Conservation (phyloP, 495 filamentous ascomycete genomes). For the Daldinia vernicosa region DNA sequence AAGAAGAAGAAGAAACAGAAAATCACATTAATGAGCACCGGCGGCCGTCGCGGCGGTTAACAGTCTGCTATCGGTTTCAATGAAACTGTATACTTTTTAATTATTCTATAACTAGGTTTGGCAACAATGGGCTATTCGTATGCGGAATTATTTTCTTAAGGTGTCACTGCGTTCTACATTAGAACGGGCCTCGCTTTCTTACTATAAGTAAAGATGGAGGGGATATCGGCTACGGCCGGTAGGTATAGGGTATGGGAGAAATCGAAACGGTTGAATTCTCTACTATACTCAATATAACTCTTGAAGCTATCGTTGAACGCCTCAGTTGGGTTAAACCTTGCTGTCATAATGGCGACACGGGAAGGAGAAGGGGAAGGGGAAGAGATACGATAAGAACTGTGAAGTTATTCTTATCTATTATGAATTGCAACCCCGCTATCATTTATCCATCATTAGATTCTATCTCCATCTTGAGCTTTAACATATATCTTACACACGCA, state of each 20-base stretch:
- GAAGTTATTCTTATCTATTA: conserved; percentile 20
- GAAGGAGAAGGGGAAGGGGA: background rate
- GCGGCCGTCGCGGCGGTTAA: conserved; percentile 50
- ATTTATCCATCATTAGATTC: background rate
- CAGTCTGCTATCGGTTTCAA: background rate
- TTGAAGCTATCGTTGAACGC: background rate
- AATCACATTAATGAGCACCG: conserved; percentile 93
- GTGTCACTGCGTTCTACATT: background rate
- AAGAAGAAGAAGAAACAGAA: conserved; percentile 94
- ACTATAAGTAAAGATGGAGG: background rate
- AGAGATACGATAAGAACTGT: background rate
- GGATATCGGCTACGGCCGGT: background rate
- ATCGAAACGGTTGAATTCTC: background rate
- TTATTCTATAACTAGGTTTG: background rate
- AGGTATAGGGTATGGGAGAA: background rate
- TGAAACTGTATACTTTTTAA: background rate
- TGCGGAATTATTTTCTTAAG: conserved; percentile 7
- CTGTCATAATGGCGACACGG: background rate
- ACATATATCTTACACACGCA: no score
- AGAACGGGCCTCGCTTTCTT: background rate
- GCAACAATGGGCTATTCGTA: background rate
- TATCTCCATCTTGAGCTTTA: background rate
- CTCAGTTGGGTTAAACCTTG: background rate
- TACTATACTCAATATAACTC: conserved; percentile 8
- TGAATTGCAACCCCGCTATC: conserved; percentile 15